Conservation (phyloP, 192 early-diverging fungal species). For the Coemansia sp. region DNA sequence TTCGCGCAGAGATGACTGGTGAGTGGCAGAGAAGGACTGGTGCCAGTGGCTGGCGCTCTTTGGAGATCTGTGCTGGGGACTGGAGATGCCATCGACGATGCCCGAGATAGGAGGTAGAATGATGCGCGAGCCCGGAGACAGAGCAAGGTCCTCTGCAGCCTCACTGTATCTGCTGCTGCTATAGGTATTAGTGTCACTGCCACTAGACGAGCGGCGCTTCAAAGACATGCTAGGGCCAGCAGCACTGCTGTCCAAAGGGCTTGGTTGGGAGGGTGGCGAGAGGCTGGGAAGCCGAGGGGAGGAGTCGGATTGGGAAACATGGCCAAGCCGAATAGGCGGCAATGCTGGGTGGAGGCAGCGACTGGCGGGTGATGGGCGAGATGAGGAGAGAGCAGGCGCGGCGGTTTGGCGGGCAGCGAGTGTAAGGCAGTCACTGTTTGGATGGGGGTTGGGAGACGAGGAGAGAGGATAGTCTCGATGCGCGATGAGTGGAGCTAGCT, state of each 20-base stretch:
- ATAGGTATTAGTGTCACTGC: slow-evolving; percentile 11
- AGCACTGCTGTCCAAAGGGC: background rate
- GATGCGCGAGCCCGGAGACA: slow-evolving; percentile 8
- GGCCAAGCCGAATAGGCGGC: slow-evolving; percentile 42
- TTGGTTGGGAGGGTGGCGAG: slow-evolving; percentile 21
- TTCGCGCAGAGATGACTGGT: slow-evolving; percentile 42
- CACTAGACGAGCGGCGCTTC: slow-evolving; percentile 24
- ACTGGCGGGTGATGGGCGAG: slow-evolving; percentile 12
- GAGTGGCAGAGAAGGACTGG: background rate
- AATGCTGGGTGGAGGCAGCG: slow-evolving; percentile 8
- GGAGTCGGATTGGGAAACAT: slow-evolving; percentile 26
- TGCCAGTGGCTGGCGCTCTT: background rate
- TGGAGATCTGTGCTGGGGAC: background rate
- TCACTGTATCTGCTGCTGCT: slow-evolving; percentile 12
- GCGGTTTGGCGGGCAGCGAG: background rate
- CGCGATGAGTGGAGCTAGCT: slow-evolving; percentile 22
- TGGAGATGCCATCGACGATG: slow-evolving; percentile 14
- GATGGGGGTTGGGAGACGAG: background rate
- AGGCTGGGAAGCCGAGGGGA: slow-evolving; percentile 29
- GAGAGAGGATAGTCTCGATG: background rate
- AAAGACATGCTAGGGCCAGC: background rate
- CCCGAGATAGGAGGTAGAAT: slow-evolving; percentile 34
- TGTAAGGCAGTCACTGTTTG: background rate
- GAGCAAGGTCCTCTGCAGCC: background rate
- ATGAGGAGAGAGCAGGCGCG: slow-evolving; percentile 4